phyloP scores from a whole-genome alignment of 768 basidiomycete species.

The Fibroporia radiculosa region DNA sequence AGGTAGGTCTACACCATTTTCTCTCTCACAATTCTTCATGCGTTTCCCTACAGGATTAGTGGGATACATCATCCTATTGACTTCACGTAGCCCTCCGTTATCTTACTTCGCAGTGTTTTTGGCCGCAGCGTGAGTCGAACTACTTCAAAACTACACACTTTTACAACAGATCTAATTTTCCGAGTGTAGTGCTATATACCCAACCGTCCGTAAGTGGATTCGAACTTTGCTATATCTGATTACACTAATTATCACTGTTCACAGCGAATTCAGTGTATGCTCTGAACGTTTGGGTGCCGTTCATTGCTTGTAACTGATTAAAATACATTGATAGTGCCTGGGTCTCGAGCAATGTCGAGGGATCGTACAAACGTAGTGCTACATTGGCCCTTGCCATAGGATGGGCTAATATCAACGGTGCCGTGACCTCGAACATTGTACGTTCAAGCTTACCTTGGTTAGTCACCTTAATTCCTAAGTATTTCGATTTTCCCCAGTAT shows the following conservation, averaged over 20 bases:
- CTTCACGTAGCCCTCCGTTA: conserved; percentile 48
- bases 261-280: conserved; percentile 40
- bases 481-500: conserved; percentile 38
- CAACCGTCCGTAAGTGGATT: conserved; percentile 32
- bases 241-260: conserved; percentile 1
- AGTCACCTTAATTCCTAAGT: background rate
- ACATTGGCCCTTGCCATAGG: conserved; percentile 67
- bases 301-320: background rate
- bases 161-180: background rate
- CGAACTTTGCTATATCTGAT: no score
- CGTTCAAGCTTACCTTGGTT: conserved; percentile 24
- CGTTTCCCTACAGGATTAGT: conserved; percentile 37
- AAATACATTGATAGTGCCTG: no score
- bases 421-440: conserved; percentile 59
- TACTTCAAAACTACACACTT: background rate
- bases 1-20: no score
- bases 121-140: conserved; percentile 52
- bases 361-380: conserved; percentile 65
- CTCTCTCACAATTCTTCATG: background rate
- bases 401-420: conserved; percentile 63
- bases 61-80: conserved; percentile 62
- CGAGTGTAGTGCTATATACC: conserved; percentile 39
- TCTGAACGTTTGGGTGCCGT: conserved; percentile 6
- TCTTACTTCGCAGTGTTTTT: conserved; percentile 71
- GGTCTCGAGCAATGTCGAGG: conserved; percentile 68